Base-by-base conservation (phyloP, 2,329 filamentous ascomycete species). In the Phaeoacremonium minimum region DNA sequence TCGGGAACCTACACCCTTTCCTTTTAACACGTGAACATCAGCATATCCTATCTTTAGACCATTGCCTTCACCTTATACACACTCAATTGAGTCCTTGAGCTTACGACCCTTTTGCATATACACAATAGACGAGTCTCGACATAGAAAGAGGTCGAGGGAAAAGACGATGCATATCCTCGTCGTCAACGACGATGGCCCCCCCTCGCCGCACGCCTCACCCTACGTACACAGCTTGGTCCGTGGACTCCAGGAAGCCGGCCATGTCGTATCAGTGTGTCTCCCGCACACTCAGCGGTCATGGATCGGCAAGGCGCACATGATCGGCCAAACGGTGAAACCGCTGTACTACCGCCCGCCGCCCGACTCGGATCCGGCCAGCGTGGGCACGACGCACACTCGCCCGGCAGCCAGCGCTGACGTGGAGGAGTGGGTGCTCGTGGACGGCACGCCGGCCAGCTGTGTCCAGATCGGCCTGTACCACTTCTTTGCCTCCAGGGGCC, bases 241-340 rank as follows among this genome's bases (percentile, higher is more conserved):
- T 42, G 75, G 76, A 36, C 80, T 93, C 34, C 80, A 88, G 57
- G 63, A 71, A 38, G 80, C 83, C 19, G 89, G 89, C 7, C 91
- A 96, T 63, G 73, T 69, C n/a, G 87, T 97, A 42, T 95, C 88
- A 7, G 90, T 98, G 33, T 85, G 93, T 45, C 77, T 98, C 12
- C 93, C 93, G 2, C 80, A 96, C 59, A 83, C 83, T 6, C 93
- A 98, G 65, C 82, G 91, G 44, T 95, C 89, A 38, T 98, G 93
- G 93, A 97, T 98, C 53, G 90, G 90, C 51, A 98, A 98, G 70
- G 93, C 93, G 4, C 93, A 97, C 63, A 86, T 97, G 54, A 89
- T 97, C 51, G 90, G 90, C 38, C 84, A 91, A 58, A 85, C 86
- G 8, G 77, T 95, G 43, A 87, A 83, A 57, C 89, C 89, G 7